Evolutionary conservation across 2,329 filamentous ascomycete species (phyloP), one percentile per base, ranked within the genome.

Genomic region (Fusarium sororula): DNA sequence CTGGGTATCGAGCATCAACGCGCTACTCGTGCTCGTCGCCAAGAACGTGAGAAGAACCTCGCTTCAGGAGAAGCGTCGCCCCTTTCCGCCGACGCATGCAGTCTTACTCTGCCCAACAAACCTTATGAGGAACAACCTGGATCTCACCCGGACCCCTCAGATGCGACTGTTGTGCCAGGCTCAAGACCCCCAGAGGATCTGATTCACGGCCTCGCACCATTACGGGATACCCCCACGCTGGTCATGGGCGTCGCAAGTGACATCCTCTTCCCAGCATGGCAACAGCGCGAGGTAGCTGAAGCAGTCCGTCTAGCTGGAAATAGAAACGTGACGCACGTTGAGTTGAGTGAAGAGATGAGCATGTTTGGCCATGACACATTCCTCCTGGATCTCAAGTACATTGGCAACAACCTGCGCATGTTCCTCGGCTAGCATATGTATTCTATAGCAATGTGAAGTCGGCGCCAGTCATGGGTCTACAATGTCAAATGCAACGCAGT

Each of bases 331-430:
- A 92, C 91, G 50, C 95, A 99, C 82, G 89, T 96, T 20, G 96
- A 99, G 85, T 85, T 99, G 56, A 96, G 95, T 39, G 94, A 98
- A 84, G 95, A 98, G 84, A 90, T 96, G 83, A 98, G 95, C 78
- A 84, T 97, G 78, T 99, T 99, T 81, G 96, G 96, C 1, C 96
- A 99, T 79, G 96, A 99, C 81, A 98, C 96, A 1, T 99, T 99
- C 81, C 83, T 99, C 79, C 85, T 99, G 48, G 96, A 99, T 83
- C 84, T 98, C 65, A 91, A 98, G 84, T 93, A 98, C 77, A 94
- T 99, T 56, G 96, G 96, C 8, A 95, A 94, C 0, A 93, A 91
- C 56, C 85, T 99, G 53, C 91, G 90, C 77, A 89, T 89, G 76
- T 99, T 99, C 82, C 82, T 99, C 76, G 89, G 88, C 2, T 96